Evolutionary conservation across 768 basidiomycete species (phyloP).

Genomic region (Boletellus sp.): DNA sequence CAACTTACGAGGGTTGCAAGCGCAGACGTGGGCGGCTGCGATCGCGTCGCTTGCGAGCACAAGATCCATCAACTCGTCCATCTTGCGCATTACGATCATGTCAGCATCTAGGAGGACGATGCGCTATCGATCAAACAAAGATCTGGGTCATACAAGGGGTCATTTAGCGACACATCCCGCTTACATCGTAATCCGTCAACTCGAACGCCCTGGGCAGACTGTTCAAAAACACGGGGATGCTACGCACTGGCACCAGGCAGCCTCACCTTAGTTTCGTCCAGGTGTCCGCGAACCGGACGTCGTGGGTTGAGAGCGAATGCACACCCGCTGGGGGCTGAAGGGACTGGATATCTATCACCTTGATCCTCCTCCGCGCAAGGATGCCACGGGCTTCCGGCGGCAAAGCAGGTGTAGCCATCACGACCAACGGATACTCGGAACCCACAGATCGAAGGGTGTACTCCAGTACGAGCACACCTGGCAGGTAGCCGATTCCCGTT

Average conservation of each 20-base stretch:
- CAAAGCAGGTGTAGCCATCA: constrained; percentile 66
- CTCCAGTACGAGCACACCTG: constrained; percentile 55
- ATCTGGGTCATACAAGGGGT: not conserved
- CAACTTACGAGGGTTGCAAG: constrained; percentile 88
- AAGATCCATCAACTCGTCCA: constrained; percentile 69
- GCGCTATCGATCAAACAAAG: constrained; percentile 48
- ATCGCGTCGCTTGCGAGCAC: constrained; percentile 65
- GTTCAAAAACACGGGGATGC: constrained; percentile 20
- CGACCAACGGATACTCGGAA: constrained; percentile 72
- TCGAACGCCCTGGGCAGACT: constrained; percentile 50
- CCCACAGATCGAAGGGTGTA: constrained; percentile 48
- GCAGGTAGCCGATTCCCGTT: constrained; percentile 59
- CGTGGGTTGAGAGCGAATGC: constrained; percentile 33
- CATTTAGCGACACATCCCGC: constrained; percentile 7
- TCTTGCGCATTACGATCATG: constrained; percentile 79
- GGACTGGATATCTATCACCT: constrained; percentile 53
- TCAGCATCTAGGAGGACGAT: constrained; percentile 83
- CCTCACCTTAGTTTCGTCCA: constrained; percentile 59
- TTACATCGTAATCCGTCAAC: constrained; percentile 63
- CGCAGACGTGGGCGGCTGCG: constrained; percentile 86
- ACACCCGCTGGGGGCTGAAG: constrained; percentile 49
- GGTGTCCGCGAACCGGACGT: constrained; percentile 55
- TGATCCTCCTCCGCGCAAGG: constrained; percentile 53
- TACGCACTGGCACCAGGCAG: constrained; percentile 3
- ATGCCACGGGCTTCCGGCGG: constrained; percentile 46